Base-by-base conservation (phyloP, 257 asterid species). In the Craterostigma plantagineum region DNA sequence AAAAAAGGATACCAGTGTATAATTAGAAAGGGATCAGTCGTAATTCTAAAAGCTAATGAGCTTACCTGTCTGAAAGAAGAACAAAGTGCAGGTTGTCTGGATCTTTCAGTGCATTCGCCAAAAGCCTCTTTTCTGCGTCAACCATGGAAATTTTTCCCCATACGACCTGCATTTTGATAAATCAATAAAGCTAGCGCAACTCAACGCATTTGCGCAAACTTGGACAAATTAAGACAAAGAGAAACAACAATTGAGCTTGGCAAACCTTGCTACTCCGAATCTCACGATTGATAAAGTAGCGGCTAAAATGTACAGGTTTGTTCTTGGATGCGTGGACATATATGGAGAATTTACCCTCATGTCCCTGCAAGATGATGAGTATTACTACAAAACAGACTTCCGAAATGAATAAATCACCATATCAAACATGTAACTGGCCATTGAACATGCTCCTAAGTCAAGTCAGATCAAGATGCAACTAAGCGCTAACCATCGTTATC, bases 101-200 rank as follows among this genome's bases (percentile, higher is more conserved):
- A 62, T 90, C 99, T 49, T 63, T 64, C 16, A 90, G 92, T 3
- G 99, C 94, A 64, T 77, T 59, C 13, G 63, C 92, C 59, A 90
- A 57, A 56, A 90, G 96, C 43, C 99, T 73, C 62, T 68, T 84
- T 70, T 90, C 99, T 58, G 96, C 99, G 63, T 90, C 96, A 53
- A 90, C 92, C 99, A 90, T 90, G 18, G 99, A 90, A 54, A 83
- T 80, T 71, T 66, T 80, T 38, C 99, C 99, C 99, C 99, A 90
- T 7, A 23, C 84, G n/a, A 90, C 99, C 98, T 87, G 79, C 59
- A 76, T 34, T 48, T n/a, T 13, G 42, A 48, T 7, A 23, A 12
- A 33, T 35, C 10, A n/a, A 4, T 5, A 13, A 18, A 17, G 10
- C 13, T 3, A 10, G 13, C 13, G 40, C 13, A 9, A 35, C 9